A percentile compares a stretch with the other conserved stretches of the same genome.
These are phyloP conservation scores for Pholiota adiposa DNA, from an alignment of 1,284 basidiomycete genomes.

Conservation along the genomic window DNA sequence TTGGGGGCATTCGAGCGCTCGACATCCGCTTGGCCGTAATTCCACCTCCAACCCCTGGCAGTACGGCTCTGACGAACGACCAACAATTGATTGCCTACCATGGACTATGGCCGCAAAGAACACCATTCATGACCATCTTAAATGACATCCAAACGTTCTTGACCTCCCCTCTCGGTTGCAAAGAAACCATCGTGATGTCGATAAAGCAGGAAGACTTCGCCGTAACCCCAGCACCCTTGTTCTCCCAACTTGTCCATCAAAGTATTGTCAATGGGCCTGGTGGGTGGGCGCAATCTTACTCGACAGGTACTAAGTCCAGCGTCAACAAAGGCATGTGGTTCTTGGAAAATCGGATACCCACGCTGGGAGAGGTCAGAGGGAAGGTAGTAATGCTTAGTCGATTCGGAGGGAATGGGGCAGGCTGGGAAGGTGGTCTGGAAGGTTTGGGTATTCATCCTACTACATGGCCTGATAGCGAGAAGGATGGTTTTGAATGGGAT, in stretches of 20 bases:
- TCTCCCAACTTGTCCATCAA: slow-evolving; percentile 68
- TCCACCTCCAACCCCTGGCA: slow-evolving; percentile 36
- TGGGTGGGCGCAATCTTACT: slow-evolving; percentile 35
- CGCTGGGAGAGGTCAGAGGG: slow-evolving; percentile 81
- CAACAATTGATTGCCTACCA: slow-evolving; percentile 75
- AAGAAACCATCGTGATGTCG: slow-evolving; percentile 81
- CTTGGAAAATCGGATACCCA: slow-evolving; percentile 77
- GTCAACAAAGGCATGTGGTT: slow-evolving; percentile 68
- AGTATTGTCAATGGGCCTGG: slow-evolving; percentile 64
- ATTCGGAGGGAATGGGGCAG: slow-evolving; percentile 69
- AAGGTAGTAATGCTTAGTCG: slow-evolving; percentile 83
- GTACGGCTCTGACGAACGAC: slow-evolving; percentile 8
- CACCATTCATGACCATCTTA: slow-evolving; percentile 69
- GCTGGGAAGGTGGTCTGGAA: slow-evolving; percentile 67
- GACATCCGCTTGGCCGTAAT: slow-evolving; percentile 81
- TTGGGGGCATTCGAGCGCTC: slow-evolving; percentile 74
- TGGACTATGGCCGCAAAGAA: slow-evolving; percentile 72
- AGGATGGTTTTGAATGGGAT: slow-evolving; percentile 75
- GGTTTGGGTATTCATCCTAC: slow-evolving; percentile 83
- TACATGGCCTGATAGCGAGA: slow-evolving; percentile 79
- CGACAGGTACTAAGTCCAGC: not conserved
- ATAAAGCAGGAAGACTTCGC: slow-evolving; percentile 83
- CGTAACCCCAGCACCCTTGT: slow-evolving; percentile 48
- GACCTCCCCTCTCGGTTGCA: slow-evolving; percentile 51
- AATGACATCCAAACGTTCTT: slow-evolving; percentile 68